Conservation (phyloP, 2,329 filamentous ascomycete species). For the Neonectria sp. region DNA sequence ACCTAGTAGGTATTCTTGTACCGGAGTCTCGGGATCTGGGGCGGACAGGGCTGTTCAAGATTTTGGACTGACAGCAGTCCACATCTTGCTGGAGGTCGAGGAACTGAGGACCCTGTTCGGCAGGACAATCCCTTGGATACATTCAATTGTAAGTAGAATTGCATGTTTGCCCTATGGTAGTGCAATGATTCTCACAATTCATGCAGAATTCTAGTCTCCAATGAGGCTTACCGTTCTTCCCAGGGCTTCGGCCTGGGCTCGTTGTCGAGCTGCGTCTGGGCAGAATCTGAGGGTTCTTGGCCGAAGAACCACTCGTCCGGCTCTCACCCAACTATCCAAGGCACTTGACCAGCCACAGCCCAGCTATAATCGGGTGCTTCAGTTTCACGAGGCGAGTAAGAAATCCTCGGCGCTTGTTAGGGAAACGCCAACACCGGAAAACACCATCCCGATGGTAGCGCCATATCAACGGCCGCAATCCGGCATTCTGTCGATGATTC, state of each 20-base stretch:
- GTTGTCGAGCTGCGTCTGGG: conserved; percentile 36
- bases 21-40: conserved; percentile 7
- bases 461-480: conserved; percentile 79
- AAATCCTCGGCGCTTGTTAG: conserved; percentile 34
- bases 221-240: conserved; percentile 45
- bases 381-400: conserved; percentile 45
- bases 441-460: conserved; percentile 18
- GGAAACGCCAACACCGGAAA: conserved; percentile 24
- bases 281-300: conserved; percentile 27
- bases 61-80: conserved; percentile 17
- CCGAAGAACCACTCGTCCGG: conserved; percentile 24
- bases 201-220: conserved; percentile 26
- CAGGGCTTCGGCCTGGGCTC: conserved; percentile 43
- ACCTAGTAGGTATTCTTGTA: background rate
- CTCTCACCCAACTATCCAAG: conserved; percentile 23
- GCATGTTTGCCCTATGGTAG: conserved; percentile 4
- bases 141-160: conserved; percentile 24
- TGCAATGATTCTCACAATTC: conserved; percentile 2
- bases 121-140: background rate
- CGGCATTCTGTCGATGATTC: conserved; percentile 79
- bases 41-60: background rate
- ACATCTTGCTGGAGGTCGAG: conserved; percentile 8
- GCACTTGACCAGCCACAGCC: conserved; percentile 28
- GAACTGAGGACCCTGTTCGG: conserved; percentile 16
- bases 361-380: conserved; percentile 34